These are phyloP conservation scores for Tricholoma terreum DNA, from an alignment of 768 basidiomycete species.

Conservation along the genomic window DNA sequence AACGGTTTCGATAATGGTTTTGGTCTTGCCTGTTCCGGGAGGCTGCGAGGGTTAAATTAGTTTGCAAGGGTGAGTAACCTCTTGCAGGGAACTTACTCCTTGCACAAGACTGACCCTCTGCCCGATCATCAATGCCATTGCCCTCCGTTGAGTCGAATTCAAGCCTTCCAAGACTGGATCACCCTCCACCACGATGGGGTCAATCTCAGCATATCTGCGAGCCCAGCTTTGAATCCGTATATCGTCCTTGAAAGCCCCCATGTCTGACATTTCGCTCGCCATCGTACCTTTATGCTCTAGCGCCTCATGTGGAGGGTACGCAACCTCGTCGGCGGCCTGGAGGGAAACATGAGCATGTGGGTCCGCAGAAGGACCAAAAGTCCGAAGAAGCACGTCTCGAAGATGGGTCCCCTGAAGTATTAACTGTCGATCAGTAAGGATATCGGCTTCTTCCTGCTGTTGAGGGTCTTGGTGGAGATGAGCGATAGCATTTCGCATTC, in stretches of 20 bases:
- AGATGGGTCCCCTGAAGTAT: slow-evolving; percentile 70
- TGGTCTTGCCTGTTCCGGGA: slow-evolving; percentile 91
- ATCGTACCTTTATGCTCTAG: slow-evolving; percentile 32
- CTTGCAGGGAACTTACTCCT: slow-evolving; percentile 53
- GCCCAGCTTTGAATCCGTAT: slow-evolving; percentile 83
- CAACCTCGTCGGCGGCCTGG: slow-evolving; percentile 37
- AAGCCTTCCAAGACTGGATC: slow-evolving; percentile 67
- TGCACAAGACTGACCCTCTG: slow-evolving; percentile 79
- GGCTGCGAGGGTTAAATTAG: slow-evolving; percentile 43
- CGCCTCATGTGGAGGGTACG: slow-evolving; percentile 34
- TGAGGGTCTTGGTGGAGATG: slow-evolving; percentile 54
- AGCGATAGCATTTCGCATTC: slow-evolving; percentile 67
- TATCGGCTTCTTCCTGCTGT: slow-evolving; percentile 31
- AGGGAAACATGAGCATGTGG: slow-evolving; percentile 31
- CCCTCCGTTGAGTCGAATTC: slow-evolving; percentile 75
- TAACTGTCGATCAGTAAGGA: slow-evolving; percentile 38
- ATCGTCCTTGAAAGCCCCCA: slow-evolving; percentile 65
- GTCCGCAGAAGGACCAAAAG: slow-evolving; percentile 39
- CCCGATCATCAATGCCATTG: slow-evolving; percentile 85
- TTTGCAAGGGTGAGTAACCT: slow-evolving; percentile 1
- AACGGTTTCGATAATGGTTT: slow-evolving; percentile 84
- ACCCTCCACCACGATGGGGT: slow-evolving; percentile 69
- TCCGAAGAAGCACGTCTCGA: slow-evolving; percentile 64
- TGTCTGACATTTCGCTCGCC: slow-evolving; percentile 12
- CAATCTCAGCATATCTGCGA: slow-evolving; percentile 51